Conservation (phyloP, 225 moss, liverwort and hornwort species). For the Asterella californica region DNA sequence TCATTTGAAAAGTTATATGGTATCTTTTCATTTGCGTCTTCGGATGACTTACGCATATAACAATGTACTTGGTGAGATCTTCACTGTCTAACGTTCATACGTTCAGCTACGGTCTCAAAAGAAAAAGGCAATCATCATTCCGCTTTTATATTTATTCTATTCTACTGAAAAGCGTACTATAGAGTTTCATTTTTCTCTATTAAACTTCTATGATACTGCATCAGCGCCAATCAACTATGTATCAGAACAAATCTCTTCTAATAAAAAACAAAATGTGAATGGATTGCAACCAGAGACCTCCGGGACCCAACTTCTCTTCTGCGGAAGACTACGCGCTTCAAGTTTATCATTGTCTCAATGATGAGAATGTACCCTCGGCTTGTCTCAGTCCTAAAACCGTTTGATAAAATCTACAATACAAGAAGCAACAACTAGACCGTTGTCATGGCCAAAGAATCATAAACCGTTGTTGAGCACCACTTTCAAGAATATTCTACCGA, state of each 20-base stretch:
- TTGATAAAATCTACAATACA: not conserved
- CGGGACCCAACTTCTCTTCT: not conserved
- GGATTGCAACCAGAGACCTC: not conserved
- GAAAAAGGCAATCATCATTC: not conserved
- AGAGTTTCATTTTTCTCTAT: not conserved
- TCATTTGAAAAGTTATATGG: not conserved
- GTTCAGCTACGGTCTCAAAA: not conserved
- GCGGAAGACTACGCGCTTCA: no score
- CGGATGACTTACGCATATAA: not conserved
- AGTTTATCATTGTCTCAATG: not conserved
- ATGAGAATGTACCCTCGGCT: not conserved
- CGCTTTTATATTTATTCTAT: not conserved
- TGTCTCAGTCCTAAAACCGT: not conserved
- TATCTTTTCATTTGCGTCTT: not conserved
- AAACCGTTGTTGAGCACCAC: not conserved
- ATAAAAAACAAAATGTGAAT: not conserved
- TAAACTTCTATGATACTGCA: not conserved
- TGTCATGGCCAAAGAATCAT: not conserved
- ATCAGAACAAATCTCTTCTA: not conserved
- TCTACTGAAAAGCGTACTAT: not conserved
- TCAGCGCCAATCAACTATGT: not conserved
- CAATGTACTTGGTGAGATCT: not conserved
- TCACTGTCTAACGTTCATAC: not conserved
- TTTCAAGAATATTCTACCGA: not conserved
- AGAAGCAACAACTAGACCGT: not conserved